A percentile compares a stretch with the other conserved stretches of the same genome.
Evolutionary conservation across 768 basidiomycete genomes (phyloP).

Genomic region (Phylloporus sp.): DNA sequence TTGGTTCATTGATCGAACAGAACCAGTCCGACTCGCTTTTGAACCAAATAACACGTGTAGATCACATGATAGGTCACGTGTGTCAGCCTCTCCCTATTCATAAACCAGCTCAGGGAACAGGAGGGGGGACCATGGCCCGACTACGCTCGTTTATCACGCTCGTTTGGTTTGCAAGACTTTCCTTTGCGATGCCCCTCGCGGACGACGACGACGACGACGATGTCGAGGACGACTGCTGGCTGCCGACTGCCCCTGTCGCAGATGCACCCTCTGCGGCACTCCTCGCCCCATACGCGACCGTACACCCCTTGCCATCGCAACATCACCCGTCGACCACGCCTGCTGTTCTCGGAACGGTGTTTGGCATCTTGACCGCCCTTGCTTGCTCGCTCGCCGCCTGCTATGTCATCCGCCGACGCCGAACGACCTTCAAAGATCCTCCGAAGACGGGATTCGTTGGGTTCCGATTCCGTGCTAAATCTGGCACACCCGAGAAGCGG

Average conservation of each 20-base stretch:
- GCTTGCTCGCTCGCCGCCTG: constrained; percentile 2
- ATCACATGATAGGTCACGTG: constrained; percentile 20
- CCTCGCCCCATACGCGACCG: constrained; percentile 12
- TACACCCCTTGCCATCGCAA: constrained; percentile 1
- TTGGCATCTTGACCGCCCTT: constrained; percentile 15
- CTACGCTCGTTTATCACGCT: constrained; percentile 19
- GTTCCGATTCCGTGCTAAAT: background rate
- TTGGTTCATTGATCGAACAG: constrained; percentile 15
- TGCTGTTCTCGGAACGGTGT: constrained; percentile 13
- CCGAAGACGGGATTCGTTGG: background rate
- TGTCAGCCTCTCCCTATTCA: constrained; percentile 21
- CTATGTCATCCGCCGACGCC: constrained; percentile 3
- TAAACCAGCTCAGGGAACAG: background rate
- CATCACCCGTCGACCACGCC: constrained; percentile 9
- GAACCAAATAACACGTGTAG: constrained; percentile 16
- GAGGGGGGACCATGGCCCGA: constrained; percentile 7
- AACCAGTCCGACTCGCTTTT: background rate
- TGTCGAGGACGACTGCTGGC: constrained; percentile 3
- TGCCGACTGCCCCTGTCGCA: too few species aligned
- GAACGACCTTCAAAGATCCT: background rate
- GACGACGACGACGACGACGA: constrained; percentile 11
- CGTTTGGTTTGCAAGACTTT: background rate
- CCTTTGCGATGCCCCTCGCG: constrained; percentile 6
- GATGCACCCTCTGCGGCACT: constrained; percentile 6
- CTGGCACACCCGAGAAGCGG: constrained; percentile 12